Evolutionary conservation across 2,329 filamentous ascomycete genomes (phyloP), one percentile per base, ranked within the genome.

Genomic region (Arthrobotrys pseudoclavata): DNA sequence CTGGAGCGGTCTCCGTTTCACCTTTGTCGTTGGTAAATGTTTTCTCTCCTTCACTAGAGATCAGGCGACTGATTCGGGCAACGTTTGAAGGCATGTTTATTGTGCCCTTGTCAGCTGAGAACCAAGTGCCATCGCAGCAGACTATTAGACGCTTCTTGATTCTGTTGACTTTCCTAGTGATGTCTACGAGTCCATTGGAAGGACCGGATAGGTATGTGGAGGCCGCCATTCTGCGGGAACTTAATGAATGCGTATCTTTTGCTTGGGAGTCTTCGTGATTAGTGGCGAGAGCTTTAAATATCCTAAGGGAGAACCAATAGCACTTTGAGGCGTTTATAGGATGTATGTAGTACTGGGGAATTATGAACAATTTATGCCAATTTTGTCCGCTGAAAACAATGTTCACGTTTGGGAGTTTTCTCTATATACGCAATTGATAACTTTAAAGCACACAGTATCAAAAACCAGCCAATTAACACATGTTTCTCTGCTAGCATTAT

Each of bases 31-130:
- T 61, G 18, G 10, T 61, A 12, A 34, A 82, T 34, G 80, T 80
- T 3, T 81, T 81, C 45, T 80, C 80, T 22, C 81, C 80, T 4
- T 81, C 82, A 13, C 81, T 81, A 7, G 80, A 80, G 6, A 84
- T 75, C 1, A 82, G 82, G 31, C 83, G 81, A 13, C 82, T 82
- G 5, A 84, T 79, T 15, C 83, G 82, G 29, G 82, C 82, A 9
- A 84, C 83, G 29, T 84, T 84, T 12, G 82, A 83, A 15, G 79
- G 82, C 81, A 57, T 81, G 29, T 80, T 80, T 48, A 79, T 80
- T 15, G 80, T 80, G 10, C 82, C 81, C 20, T 71, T 57, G 31
- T 71, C 68, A 13, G 57, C 68, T 3, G 68, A 48, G 47, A 48
- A 64, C 68, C 68, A 71, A 6, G 68, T 71, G 9, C 68, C 68